These are phyloP conservation scores for Colletotrichum neosansevieriae DNA, from an alignment of 2,329 filamentous ascomycete genomes.

Conservation along the genomic window DNA sequence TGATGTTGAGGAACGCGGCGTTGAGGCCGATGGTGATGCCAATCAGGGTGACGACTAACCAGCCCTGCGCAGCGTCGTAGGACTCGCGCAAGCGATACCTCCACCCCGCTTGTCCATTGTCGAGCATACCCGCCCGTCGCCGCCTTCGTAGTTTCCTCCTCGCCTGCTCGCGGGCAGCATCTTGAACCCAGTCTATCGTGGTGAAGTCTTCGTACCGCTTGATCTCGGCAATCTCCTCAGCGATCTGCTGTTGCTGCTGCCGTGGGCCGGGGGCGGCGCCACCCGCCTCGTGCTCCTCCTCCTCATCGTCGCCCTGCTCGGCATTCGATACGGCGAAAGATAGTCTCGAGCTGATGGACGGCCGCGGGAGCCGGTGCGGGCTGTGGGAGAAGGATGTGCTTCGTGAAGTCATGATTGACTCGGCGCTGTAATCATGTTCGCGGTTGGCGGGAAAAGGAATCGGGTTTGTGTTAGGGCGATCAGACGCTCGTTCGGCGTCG, in stretches of 20 bases:
- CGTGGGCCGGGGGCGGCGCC: conserved; percentile 40
- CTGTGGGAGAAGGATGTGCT: conserved; percentile 65
- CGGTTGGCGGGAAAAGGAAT: conserved; percentile 24
- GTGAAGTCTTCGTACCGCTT: conserved; percentile 99
- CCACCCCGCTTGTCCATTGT: conserved; percentile 78
- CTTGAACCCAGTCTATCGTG: conserved; percentile 99
- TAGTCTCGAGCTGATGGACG: conserved; percentile 73
- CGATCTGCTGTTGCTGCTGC: conserved; percentile 73
- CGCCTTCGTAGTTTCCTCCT: conserved; percentile 81
- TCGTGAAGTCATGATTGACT: conserved; percentile 61
- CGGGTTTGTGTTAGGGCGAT: not conserved
- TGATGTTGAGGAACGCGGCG: conserved; percentile 91
- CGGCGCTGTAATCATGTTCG: conserved; percentile 54
- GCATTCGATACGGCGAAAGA: conserved; percentile 75
- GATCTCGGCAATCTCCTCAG: conserved; percentile 97
- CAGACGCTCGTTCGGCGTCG: not conserved
- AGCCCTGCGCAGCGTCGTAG: conserved; percentile 96
- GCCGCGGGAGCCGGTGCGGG: conserved; percentile 53
- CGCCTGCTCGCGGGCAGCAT: conserved; percentile 90
- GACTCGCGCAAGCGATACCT: conserved; percentile 83
- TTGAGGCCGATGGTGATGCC: conserved; percentile 93
- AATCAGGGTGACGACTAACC: conserved; percentile 96
- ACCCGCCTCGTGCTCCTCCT: conserved; percentile 45
- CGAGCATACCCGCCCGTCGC: conserved; percentile 78
- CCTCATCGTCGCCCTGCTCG: conserved; percentile 71